phyloP scores from a whole-genome alignment of 495 filamentous ascomycete species.

The Daldinia concentrica region DNA sequence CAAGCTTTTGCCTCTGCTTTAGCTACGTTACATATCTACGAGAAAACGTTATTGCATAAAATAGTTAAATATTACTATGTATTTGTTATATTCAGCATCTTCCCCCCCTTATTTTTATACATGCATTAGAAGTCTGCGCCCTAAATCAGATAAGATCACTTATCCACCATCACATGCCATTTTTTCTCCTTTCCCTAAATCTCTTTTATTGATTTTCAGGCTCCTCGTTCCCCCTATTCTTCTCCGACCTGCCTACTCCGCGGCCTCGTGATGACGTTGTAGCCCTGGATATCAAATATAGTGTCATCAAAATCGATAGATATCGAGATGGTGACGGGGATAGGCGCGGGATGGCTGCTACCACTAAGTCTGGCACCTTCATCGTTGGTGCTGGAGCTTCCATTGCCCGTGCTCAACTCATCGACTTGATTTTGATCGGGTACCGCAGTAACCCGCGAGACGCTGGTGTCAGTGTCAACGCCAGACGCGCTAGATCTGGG shows the following conservation, averaged over 20 bases:
- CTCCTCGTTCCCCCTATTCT: not conserved
- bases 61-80: not conserved
- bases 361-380: not conserved
- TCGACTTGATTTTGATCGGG: not conserved
- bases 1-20: not conserved
- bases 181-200: not conserved
- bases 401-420: not conserved
- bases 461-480: no score
- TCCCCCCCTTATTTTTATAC: not conserved
- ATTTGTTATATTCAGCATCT: not conserved
- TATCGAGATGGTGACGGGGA: not conserved
- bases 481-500: not conserved
- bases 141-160: not conserved
- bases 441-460: not conserved
- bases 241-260: not conserved
- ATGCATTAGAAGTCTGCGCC: not conserved
- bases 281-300: not conserved
- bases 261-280: not conserved
- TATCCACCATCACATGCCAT: not conserved
- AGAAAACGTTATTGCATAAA: not conserved
- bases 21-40: not conserved
- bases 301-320: not conserved
- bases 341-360: not conserved
- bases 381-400: not conserved
- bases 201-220: no score